Conservation (phyloP, 148 eudicot species). For the Dysphania ambrosioides region DNA sequence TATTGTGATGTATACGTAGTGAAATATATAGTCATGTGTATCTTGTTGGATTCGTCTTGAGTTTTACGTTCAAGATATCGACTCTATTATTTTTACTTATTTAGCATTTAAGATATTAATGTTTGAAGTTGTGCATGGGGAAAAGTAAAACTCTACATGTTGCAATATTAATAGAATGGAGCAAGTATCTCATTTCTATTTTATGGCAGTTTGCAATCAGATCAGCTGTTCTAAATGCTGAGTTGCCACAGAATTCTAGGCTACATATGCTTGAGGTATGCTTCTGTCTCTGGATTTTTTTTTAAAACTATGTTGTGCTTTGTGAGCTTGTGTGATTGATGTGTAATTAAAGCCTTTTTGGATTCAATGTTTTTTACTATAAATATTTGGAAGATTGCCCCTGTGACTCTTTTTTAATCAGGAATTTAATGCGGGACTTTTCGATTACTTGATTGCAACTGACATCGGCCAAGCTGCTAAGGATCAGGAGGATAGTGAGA, state of each 20-base stretch:
- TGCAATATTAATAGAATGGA: too few species aligned
- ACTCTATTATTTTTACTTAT: too few species aligned
- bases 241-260: conserved; percentile 95
- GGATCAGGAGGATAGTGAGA: conserved; percentile 49
- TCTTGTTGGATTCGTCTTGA: too few species aligned
- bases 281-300: neutral
- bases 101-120: too few species aligned
- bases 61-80: too few species aligned
- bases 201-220: conserved; percentile 71
- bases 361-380: neutral
- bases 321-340: neutral
- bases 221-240: conserved; percentile 89
- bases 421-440: conserved; percentile 95
- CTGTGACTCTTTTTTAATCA: conserved; percentile 24
- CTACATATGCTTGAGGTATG: conserved; percentile 92
- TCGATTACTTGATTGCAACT: conserved; percentile 85
- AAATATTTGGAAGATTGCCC: neutral
- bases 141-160: too few species aligned
- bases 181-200: too few species aligned
- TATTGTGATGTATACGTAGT: too few species aligned
- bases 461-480: conserved; percentile 63
- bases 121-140: too few species aligned
- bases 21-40: too few species aligned
- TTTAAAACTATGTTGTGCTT: too few species aligned
- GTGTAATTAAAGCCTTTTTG: neutral